phyloP scores from a whole-genome alignment of 305 asterid genomes.

The Lippia alba region DNA sequence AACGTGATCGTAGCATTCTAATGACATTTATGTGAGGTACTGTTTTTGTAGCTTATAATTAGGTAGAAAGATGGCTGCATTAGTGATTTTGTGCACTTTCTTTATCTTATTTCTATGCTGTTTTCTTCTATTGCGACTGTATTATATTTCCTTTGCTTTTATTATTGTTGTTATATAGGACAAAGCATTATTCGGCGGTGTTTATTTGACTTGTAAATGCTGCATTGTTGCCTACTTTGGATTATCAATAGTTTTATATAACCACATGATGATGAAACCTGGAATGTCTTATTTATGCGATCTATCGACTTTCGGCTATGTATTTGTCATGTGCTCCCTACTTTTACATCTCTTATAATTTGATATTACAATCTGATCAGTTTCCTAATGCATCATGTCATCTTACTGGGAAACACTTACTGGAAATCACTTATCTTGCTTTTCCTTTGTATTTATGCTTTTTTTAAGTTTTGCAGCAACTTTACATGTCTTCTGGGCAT shows the following conservation, averaged over 20 bases:
- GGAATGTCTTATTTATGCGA: background rate
- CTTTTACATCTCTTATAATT: constrained; percentile 16
- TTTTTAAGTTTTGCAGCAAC: background rate
- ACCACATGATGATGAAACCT: background rate
- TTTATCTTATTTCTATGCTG: background rate
- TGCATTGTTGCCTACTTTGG: constrained; percentile 25
- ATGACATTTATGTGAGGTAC: background rate
- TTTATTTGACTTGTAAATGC: constrained; percentile 12
- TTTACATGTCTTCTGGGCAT: constrained; percentile 17
- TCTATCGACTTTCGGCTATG: constrained; percentile 27
- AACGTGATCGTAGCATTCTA: constrained; percentile 11
- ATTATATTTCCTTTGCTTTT: constrained; percentile 1
- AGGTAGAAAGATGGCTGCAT: too few species aligned
- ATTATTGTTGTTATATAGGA: constrained; percentile 13
- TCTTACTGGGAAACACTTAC: background rate
- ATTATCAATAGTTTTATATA: constrained; percentile 5
- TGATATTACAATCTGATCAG: background rate
- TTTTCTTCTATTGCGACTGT: background rate
- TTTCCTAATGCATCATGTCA: background rate
- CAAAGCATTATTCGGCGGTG: constrained; percentile 12
- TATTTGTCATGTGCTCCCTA: constrained; percentile 27
- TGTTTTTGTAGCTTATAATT: background rate
- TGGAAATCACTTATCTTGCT: background rate
- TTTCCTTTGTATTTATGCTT: background rate
- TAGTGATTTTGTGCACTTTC: too few species aligned